These are phyloP conservation scores for Punica granatum DNA, from an alignment of 345 rosid genomes.

Conservation along the genomic window DNA sequence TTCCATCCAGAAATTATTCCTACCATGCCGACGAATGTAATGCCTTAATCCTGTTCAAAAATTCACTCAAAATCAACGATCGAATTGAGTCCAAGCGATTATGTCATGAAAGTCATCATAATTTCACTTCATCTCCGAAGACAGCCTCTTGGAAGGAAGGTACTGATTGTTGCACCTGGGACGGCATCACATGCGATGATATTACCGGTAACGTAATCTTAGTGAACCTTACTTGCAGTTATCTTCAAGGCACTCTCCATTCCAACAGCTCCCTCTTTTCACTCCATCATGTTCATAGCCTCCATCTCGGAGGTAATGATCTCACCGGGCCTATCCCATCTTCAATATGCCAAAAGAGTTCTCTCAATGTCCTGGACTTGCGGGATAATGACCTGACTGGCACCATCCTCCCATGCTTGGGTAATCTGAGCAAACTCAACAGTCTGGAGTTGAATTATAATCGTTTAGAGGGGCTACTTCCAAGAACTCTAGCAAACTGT, in stretches of 20 bases:
- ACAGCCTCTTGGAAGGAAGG: neutral
- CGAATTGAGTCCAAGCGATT: neutral
- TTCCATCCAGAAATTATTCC: neutral
- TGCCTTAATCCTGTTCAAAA: neutral
- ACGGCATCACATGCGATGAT: constrained; percentile 1
- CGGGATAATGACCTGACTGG: neutral
- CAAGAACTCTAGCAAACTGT: constrained; percentile 16
- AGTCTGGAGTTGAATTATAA: constrained; percentile 14
- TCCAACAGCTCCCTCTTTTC: constrained; percentile 4
- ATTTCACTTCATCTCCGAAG: neutral
- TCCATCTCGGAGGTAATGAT: neutral
- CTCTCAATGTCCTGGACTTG: neutral
- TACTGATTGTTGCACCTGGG: constrained; percentile 16
- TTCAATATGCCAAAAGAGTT: constrained; percentile 9
- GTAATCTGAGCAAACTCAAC: neutral
- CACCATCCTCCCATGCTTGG: too few relatives aligned
- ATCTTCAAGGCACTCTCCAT: neutral
- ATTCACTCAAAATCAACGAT: neutral
- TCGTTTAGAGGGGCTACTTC: constrained; percentile 9
- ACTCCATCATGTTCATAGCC: too few relatives aligned
- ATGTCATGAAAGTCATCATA: accelerated
- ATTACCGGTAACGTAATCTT: neutral
- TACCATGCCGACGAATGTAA: neutral
- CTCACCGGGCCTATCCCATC: constrained; percentile 3
- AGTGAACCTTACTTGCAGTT: constrained; percentile 8